Base-by-base conservation (phyloP, 2,329 filamentous ascomycete genomes). In the Xylariaceae sp. region DNA sequence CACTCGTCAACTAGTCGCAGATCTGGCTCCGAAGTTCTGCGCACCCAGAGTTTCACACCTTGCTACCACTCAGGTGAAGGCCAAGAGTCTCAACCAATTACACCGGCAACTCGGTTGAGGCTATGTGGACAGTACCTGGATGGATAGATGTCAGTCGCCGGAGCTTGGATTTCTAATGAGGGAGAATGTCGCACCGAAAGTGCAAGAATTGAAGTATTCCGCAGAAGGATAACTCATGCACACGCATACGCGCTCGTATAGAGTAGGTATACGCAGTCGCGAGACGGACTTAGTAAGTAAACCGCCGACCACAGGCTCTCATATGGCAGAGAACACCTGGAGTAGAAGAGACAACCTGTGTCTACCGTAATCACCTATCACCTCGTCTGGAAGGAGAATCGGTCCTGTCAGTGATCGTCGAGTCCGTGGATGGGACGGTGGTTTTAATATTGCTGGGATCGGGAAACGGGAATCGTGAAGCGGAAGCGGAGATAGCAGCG, bases 311-410 rank as follows among this genome's bases (percentile, higher is more conserved):
- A 34, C 55, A 51, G 47, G 30, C 18, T 57, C 42, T 44, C 37
- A 53, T 59, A 56, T 58, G 35, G 56, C 51, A 61, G 35, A 49
- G 58, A 50, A 17, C 50, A 42, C 4, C 10, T 42, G 23, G 44
- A 37, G 13, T 56, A 17, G 44, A 47, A 42, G 37, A 10, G 13
- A 42, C 13, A 42, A 42, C 13, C 42, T 45, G 42, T n/a, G 42
- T 45, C 13, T 15, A 45, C 10, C 11, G 13, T 5, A n/a, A 45
- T 15, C 42, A 45, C n/a, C 13, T 15, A 11, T n/a, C 42, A 6
- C 42, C 5, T 45, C 5, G n/a, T n/a, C 42, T 45, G 13, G 10
- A 6, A 15, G 13, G 9, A 45, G 4, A 30, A 4, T 30, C 23
- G 5, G 23, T 5, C 23, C 23, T 4, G 23, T 30, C 5, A 30